phyloP scores from a whole-genome alignment of 108 stramenopile genomes.

The Stephanodiscus minutulus region DNA sequence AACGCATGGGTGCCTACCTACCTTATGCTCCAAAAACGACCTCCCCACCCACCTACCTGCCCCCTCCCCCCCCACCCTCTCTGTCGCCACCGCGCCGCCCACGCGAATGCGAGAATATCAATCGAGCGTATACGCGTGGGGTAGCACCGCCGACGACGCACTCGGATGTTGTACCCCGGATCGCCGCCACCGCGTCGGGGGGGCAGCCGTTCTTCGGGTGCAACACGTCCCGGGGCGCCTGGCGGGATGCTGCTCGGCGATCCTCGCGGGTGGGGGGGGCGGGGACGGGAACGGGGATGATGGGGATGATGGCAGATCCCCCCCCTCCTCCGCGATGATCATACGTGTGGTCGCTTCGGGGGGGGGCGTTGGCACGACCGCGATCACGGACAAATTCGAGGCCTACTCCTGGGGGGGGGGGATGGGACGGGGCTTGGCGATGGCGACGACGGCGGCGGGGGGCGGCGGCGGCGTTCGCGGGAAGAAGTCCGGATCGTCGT shows the following conservation, averaged over 20 bases:
- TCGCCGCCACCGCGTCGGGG: neutral
- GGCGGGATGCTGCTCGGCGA: neutral
- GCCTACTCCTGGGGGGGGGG: conserved; percentile 24
- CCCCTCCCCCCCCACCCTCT: neutral
- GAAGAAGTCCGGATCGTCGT: neutral
- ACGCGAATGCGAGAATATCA: neutral
- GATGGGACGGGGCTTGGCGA: neutral
- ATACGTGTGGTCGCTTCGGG: conserved; percentile 10
- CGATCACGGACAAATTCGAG: conserved; percentile 14
- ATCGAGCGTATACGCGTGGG: conserved; percentile 12
- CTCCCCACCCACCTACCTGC: neutral
- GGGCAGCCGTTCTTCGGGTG: too few species aligned
- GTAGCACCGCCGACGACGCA: conserved; percentile 3
- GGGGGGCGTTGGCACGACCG: conserved; percentile 17
- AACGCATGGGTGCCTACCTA: too few species aligned
- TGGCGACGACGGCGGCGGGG: neutral
- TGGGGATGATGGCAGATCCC: too few species aligned
- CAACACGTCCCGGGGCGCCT: neutral
- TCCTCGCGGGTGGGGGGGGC: neutral
- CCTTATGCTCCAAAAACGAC: too few species aligned
- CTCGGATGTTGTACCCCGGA: conserved; percentile 6
- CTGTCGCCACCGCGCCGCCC: neutral
- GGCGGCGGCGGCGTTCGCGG: neutral
- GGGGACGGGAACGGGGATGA: too few species aligned
- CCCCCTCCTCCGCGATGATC: neutral